These are phyloP conservation scores for Lepiota subincarnata DNA, from an alignment of 768 basidiomycete genomes.

Conservation along the genomic window DNA sequence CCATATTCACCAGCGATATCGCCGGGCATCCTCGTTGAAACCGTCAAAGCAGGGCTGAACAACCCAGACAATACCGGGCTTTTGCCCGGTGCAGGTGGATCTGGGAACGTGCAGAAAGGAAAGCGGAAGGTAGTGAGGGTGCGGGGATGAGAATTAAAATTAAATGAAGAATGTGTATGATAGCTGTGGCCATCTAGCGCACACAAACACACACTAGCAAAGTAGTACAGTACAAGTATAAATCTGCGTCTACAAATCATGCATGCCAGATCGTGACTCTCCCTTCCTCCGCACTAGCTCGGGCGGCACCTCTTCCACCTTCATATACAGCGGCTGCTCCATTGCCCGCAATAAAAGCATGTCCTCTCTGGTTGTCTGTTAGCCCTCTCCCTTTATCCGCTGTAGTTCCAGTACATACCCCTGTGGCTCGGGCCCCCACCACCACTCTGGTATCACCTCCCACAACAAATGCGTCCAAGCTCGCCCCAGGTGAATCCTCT, in stretches of 20 bases:
- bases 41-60: conserved; percentile 83
- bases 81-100: conserved; percentile 26
- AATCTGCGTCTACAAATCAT: no score
- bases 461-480: conserved; percentile 3
- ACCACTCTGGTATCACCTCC: conserved; percentile 1
- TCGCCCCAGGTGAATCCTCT: not conserved
- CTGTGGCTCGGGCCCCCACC: not conserved
- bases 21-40: conserved; percentile 74
- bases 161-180: not conserved
- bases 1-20: conserved; percentile 77
- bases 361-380: conserved; percentile 1
- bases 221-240: no score
- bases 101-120: conserved; percentile 55
- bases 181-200: not conserved
- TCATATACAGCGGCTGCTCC: conserved; percentile 3
- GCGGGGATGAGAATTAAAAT: conserved; percentile 38
- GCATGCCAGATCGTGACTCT: not conserved
- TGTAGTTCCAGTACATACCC: not conserved
- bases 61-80: conserved; percentile 31
- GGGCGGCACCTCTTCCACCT: not conserved
- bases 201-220: not conserved
- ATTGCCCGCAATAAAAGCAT: conserved; percentile 6
- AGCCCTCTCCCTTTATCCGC: no score
- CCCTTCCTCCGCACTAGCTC: not conserved
- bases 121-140: conserved; percentile 81